Conservation (phyloP, 345 rosid species). For the Isatis tinctoria region DNA sequence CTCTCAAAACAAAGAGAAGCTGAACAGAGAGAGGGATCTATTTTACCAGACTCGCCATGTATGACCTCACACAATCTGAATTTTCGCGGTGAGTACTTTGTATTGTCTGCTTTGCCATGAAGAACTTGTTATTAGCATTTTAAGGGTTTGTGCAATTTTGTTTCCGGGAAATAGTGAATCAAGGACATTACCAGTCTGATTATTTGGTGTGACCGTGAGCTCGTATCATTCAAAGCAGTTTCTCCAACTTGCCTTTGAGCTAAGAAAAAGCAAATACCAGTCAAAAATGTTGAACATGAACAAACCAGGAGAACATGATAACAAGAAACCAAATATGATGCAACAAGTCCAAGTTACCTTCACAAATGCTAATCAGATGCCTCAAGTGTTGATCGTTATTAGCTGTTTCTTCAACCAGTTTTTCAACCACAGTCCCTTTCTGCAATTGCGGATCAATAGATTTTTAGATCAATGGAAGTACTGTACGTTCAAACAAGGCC, state of each 20-base stretch:
- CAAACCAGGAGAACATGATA: not conserved
- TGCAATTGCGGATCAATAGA: slow-evolving; percentile 29
- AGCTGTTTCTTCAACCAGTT: slow-evolving; percentile 89
- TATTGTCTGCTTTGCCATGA: slow-evolving; percentile 57
- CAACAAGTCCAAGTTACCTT: slow-evolving; percentile 50
- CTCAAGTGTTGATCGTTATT: slow-evolving; percentile 72
- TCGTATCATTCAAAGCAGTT: slow-evolving; percentile 93
- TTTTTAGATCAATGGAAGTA: not conserved
- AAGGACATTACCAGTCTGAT: slow-evolving; percentile 73
- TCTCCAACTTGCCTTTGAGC: slow-evolving; percentile 99
- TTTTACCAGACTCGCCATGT: slow-evolving; percentile 90
- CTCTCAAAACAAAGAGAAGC: not conserved
- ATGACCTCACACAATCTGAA: slow-evolving; percentile 94
- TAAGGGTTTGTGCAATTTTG: not conserved
- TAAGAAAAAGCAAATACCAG: slow-evolving; percentile 25
- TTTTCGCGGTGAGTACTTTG: slow-evolving; percentile 91
- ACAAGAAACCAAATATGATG: not conserved
- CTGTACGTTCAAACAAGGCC: not conserved
- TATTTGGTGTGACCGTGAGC: slow-evolving; percentile 97
- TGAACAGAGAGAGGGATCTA: not conserved
- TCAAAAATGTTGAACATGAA: not conserved
- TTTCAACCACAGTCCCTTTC: slow-evolving; percentile 99
- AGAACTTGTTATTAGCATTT: slow-evolving; percentile 27
- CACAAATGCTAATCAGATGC: slow-evolving; percentile 83
- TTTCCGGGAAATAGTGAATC: not conserved